These are phyloP conservation scores for Yarrowia divulgata DNA, from an alignment of 805 yeast species.

Conservation along the genomic window DNA sequence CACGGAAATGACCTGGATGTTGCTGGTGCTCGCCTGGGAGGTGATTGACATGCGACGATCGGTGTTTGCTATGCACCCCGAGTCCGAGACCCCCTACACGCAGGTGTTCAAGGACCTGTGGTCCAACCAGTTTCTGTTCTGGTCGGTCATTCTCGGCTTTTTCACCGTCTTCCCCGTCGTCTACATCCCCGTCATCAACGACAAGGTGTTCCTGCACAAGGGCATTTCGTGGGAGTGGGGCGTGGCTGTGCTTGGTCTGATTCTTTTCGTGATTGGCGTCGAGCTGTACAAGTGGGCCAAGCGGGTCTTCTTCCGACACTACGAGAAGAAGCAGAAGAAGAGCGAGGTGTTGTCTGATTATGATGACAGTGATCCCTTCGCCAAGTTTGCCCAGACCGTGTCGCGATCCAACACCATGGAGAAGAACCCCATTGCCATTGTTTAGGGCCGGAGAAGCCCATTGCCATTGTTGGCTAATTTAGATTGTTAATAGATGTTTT, in stretches of 20 bases:
- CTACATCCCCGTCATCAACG: constrained; percentile 87
- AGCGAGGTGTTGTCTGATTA: constrained; percentile 69
- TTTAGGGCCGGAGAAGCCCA: constrained; percentile 41
- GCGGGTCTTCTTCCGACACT: constrained; percentile 58
- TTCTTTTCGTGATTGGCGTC: constrained; percentile 64
- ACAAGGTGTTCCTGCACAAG: constrained; percentile 73
- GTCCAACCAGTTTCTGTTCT: constrained; percentile 77
- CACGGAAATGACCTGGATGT: constrained; percentile 87
- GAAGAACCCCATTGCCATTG: constrained; percentile 35
- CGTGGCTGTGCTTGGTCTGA: constrained; percentile 63
- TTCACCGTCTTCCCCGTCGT: constrained; percentile 79
- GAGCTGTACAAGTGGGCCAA: constrained; percentile 75
- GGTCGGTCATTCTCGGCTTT: constrained; percentile 78
- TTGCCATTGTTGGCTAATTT: constrained; percentile 8
- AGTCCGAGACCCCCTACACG: constrained; percentile 63
- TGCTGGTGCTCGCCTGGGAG: constrained; percentile 83
- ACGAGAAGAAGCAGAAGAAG: constrained; percentile 51
- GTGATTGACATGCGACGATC: constrained; percentile 76
- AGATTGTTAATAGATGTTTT: no score
- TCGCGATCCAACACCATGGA: constrained; percentile 60
- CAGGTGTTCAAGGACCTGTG: constrained; percentile 71
- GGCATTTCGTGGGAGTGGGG: constrained; percentile 86
- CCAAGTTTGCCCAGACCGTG: constrained; percentile 62
- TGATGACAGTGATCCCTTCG: constrained; percentile 68
- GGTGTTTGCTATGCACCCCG: constrained; percentile 73